Evolutionary conservation across 2,329 filamentous ascomycete species (phyloP), one percentile per base, ranked within the genome.

Genomic region (Alternaria metachromatica): DNA sequence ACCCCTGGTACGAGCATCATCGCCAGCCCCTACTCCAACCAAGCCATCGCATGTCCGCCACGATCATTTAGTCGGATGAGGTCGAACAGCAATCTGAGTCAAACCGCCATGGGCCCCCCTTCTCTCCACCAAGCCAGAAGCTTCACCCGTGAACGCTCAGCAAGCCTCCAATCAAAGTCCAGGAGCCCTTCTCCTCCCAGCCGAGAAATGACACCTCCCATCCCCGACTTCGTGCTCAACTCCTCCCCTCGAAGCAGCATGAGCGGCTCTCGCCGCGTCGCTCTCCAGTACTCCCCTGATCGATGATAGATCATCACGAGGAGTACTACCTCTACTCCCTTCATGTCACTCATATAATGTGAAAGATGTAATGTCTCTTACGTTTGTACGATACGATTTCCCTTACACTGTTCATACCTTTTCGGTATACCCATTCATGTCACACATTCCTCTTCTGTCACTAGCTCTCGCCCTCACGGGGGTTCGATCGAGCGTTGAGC

Each of bases 1-100:
- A 91, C 90, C 0, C 89, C 90, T 0, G 90, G 90, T 0, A 94
- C 92, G 0, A 85, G 90, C 15, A 90, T 94, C 53, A 83, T 88
- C 11, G 92, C 91, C 0, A 89, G 91, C 3, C 91, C 91, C 0
- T 86, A 89, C 44, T 89, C 89, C 4, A 91, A 88, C 5, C 87
- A 89, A 68, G 81, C 90, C 18, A 87, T 93, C 46, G 68, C 78
- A 11, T 78, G 74, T 28, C 75, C 78, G 18, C 51, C 76, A 18
- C 72, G 78, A 50, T 71, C 79, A 0, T 78, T 78, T 60, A 78
- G 71, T 58, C 77, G 79, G 10, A 80, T 80, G 75, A 73, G 77
- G 43, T 79, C 78, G 2, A 77, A 74, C 53, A 79, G 73, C 45
- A 69, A 60, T 69, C 12, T 66, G 67, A 37, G 64, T 58, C 20